phyloP scores from a whole-genome alignment of 2,329 filamentous ascomycete genomes.

The Phyllosticta paracitricarpa region DNA sequence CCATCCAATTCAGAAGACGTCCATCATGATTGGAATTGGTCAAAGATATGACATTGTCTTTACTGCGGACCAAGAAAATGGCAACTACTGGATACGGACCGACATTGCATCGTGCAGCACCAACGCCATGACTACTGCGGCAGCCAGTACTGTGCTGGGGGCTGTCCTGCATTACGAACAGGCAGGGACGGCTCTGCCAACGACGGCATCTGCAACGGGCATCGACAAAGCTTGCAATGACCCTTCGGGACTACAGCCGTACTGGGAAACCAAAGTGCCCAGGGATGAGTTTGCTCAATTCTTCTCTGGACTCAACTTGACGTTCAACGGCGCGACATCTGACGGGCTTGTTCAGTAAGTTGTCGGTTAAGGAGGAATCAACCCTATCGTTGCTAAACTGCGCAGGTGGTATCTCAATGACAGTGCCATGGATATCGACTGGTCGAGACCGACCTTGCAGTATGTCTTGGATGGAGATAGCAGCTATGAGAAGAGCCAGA shows the following conservation, averaged over 20 bases:
- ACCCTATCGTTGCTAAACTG: slow-evolving; percentile 13
- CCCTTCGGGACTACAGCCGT: slow-evolving; percentile 29
- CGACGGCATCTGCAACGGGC: slow-evolving; percentile 18
- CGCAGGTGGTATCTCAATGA: slow-evolving; percentile 33
- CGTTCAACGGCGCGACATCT: slow-evolving; percentile 9
- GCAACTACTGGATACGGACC: slow-evolving; percentile 28
- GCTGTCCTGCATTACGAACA: slow-evolving; percentile 34
- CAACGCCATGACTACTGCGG: slow-evolving; percentile 16
- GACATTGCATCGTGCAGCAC: slow-evolving; percentile 17
- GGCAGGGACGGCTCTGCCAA: slow-evolving; percentile 10
- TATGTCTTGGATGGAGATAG: slow-evolving; percentile 22
- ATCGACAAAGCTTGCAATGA: slow-evolving; percentile 31
- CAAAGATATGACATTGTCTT: slow-evolving; percentile 33
- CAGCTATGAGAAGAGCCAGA: slow-evolving; percentile 17
- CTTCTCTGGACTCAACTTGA: slow-evolving; percentile 13
- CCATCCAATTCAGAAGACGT: slow-evolving; percentile 26
- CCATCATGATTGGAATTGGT: slow-evolving; percentile 23
- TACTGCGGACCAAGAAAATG: slow-evolving; percentile 20
- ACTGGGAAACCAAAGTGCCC: slow-evolving; percentile 4
- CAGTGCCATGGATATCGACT: slow-evolving; percentile 25
- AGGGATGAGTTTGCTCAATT: slow-evolving; percentile 7
- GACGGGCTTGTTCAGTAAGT: not conserved
- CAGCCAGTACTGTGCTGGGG: slow-evolving; percentile 24
- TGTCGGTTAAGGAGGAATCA: no score
- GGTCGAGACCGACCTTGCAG: slow-evolving; percentile 28